These are phyloP conservation scores for Kwoniella shivajii DNA, from an alignment of 1,284 basidiomycete genomes.

Conservation along the genomic window DNA sequence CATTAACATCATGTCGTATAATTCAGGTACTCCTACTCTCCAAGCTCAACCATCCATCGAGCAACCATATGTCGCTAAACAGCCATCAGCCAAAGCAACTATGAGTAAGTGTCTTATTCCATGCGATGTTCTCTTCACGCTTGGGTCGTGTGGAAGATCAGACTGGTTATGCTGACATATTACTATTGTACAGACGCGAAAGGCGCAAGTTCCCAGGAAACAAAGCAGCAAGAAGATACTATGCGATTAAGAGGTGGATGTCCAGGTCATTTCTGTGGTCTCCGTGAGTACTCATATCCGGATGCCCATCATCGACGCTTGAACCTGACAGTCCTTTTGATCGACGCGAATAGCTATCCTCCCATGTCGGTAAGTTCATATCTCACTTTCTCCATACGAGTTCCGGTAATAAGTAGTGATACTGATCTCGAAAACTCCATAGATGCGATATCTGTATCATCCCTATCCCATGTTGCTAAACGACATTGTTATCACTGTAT, in stretches of 20 bases:
- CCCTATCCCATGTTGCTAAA: constrained; percentile 49
- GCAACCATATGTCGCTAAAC: constrained; percentile 27
- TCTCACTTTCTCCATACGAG: not conserved
- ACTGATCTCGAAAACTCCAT: not conserved
- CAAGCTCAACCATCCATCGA: constrained; percentile 35
- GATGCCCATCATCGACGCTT: too few species aligned
- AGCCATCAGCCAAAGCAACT: constrained; percentile 29
- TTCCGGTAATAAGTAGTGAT: not conserved
- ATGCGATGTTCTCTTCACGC: not conserved
- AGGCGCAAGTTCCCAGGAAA: not conserved
- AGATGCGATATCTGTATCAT: constrained; percentile 50
- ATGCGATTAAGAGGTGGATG: constrained; percentile 50
- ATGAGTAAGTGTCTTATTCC: constrained; percentile 38
- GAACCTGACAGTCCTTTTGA: too few species aligned
- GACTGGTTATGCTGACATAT: not conserved
- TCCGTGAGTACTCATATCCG: too few species aligned
- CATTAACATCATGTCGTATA: constrained; percentile 1
- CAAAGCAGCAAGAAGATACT: constrained; percentile 28
- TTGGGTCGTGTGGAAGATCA: not conserved
- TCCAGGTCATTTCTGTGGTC: constrained; percentile 49
- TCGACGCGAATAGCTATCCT: constrained; percentile 45
- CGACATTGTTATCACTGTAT: not conserved
- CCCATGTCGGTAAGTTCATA: constrained; percentile 44
- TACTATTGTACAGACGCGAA: not conserved
- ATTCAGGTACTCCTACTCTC: constrained; percentile 3